These are phyloP conservation scores for Syzygium syzygioides DNA, from an alignment of 441 rosid species.

Conservation along the genomic window DNA sequence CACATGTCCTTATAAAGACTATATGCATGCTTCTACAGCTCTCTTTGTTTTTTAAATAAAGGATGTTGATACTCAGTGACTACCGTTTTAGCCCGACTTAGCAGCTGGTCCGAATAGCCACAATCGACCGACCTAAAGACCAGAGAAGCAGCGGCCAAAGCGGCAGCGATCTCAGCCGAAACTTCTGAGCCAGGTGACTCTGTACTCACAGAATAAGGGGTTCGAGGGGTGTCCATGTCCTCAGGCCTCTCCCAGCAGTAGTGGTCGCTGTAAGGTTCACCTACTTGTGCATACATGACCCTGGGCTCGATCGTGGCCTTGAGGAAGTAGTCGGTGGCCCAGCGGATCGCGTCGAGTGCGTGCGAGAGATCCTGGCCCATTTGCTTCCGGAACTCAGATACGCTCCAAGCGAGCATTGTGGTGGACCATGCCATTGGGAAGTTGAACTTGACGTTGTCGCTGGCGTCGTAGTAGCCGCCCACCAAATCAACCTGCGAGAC, in stretches of 20 bases:
- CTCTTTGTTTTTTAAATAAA: not conserved
- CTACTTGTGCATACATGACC: constrained; percentile 19
- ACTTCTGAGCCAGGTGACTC: constrained; percentile 28
- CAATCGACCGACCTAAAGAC: constrained; percentile 13
- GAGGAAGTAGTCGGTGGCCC: constrained; percentile 35
- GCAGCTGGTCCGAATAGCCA: constrained; percentile 13
- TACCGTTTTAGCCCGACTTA: constrained; percentile 25
- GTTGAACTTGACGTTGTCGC: constrained; percentile 34
- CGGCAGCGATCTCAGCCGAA: constrained; percentile 36
- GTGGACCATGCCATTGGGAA: constrained; percentile 38
- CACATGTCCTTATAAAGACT: not conserved
- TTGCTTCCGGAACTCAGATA: constrained; percentile 20
- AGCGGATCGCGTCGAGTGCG: constrained; percentile 19
- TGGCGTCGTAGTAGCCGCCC: constrained; percentile 38
- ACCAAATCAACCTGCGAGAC: constrained; percentile 26
- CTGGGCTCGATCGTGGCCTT: constrained; percentile 26
- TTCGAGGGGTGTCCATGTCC: constrained; percentile 38
- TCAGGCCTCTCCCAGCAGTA: constrained; percentile 43
- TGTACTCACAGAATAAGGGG: constrained; percentile 19
- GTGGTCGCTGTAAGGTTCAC: constrained; percentile 29
- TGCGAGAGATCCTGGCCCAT: constrained; percentile 20
- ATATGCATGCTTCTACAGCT: not conserved
- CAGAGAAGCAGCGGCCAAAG: constrained; percentile 34
- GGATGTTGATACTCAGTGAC: not conserved
- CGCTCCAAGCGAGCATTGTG: constrained; percentile 33